Conservation (phyloP, 2,329 filamentous ascomycete species). For the Penicillium sp. region DNA sequence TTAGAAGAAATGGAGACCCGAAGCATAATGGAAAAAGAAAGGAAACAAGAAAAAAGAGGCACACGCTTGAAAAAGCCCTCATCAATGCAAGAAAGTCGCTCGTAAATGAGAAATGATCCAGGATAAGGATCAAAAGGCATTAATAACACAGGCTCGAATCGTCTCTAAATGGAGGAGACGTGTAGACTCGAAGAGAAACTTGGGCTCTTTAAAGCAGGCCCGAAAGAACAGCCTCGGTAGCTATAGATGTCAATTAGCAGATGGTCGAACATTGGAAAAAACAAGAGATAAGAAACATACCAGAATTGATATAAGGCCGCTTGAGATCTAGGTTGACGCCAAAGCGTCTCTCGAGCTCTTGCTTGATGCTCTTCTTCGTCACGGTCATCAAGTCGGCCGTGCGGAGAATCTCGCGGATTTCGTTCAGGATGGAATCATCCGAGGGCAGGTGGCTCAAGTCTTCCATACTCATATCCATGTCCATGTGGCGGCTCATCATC, state of each 20-base stretch:
- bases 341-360: slow-evolving; percentile 87
- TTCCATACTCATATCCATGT: slow-evolving; percentile 74
- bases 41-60: slow-evolving; percentile 6
- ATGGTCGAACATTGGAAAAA: slow-evolving; percentile 3
- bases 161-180: neutral
- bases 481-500: slow-evolving; percentile 61
- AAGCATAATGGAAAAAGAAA: slow-evolving; percentile 3
- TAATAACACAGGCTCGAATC: slow-evolving; percentile 19
- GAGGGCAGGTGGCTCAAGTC: slow-evolving; percentile 74
- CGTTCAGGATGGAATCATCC: slow-evolving; percentile 84
- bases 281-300: slow-evolving; percentile 54
- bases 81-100: slow-evolving; percentile 25
- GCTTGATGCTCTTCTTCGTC: slow-evolving; percentile 97
- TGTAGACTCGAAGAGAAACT: neutral
- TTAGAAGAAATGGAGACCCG: slow-evolving; percentile 1
- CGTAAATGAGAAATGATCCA: slow-evolving; percentile 5
- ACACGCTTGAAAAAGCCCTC: slow-evolving; percentile 18
- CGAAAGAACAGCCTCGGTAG: slow-evolving; percentile 75
- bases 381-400: slow-evolving; percentile 95
- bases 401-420: slow-evolving; percentile 89
- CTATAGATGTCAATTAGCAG: slow-evolving; percentile 40
- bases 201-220: slow-evolving; percentile 61
- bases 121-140: slow-evolving; percentile 2
- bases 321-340: slow-evolving; percentile 80
- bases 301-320: slow-evolving; percentile 89